Evolutionary conservation across 2,329 filamentous ascomycete species (phyloP).

Genomic region (Fusarium sp.): DNA sequence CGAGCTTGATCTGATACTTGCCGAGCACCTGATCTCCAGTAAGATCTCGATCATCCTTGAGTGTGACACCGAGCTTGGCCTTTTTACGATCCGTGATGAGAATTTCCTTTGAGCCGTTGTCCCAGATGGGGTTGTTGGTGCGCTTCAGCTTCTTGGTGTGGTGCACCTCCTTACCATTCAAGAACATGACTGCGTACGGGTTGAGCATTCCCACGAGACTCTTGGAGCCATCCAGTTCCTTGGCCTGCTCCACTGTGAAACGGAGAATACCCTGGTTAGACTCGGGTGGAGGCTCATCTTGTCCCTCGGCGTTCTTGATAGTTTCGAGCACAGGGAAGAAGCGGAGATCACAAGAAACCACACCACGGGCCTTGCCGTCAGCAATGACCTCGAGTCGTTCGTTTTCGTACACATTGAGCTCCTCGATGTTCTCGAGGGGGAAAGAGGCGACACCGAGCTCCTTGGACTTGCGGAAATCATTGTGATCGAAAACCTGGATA

Average conservation of each 20-base stretch:
- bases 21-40: conserved; percentile 85
- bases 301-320: conserved; percentile 79
- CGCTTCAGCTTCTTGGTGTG: conserved; percentile 93
- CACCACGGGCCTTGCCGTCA: conserved; percentile 85
- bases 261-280: conserved; percentile 93
- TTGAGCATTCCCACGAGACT: conserved; percentile 91
- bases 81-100: conserved; percentile 93
- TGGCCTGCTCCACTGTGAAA: conserved; percentile 94
- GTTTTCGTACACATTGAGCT: conserved; percentile 83
- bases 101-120: conserved; percentile 91
- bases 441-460: conserved; percentile 91
- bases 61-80: conserved; percentile 88
- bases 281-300: conserved; percentile 83
- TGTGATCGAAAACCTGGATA: conserved; percentile 89
- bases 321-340: conserved; percentile 94
- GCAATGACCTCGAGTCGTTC: conserved; percentile 85
- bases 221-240: conserved; percentile 93
- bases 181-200: conserved; percentile 87
- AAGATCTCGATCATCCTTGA: conserved; percentile 96
- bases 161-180: conserved; percentile 94
- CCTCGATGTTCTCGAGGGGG: conserved; percentile 83
- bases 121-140: conserved; percentile 97
- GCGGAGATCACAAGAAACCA: conserved; percentile 83
- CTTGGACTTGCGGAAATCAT: conserved; percentile 96
- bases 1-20: conserved; percentile 93